Percentiles rank a stretch among this genome's conserved stretches.
phyloP scores from a whole-genome alignment of 2,329 filamentous ascomycete species.

The Dactylellina leptospora region DNA sequence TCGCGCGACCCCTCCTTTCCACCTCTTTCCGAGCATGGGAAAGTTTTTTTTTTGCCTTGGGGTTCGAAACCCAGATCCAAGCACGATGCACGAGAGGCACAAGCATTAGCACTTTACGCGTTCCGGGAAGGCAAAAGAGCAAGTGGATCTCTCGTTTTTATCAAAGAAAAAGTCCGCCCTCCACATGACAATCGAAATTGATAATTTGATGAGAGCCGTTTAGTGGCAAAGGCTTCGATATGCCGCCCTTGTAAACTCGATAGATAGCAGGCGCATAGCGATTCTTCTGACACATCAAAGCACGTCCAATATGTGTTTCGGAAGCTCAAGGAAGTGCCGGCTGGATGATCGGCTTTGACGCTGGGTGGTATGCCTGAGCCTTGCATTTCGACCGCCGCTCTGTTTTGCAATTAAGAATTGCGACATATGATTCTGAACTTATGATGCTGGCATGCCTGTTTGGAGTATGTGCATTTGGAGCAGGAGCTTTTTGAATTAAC shows the following conservation, averaged over 20 bases:
- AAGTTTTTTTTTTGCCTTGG: constrained; percentile 10
- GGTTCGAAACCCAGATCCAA: constrained; percentile 34
- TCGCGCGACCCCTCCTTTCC: constrained; percentile 30
- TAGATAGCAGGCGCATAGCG: constrained; percentile 32
- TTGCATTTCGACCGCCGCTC: constrained; percentile 30
- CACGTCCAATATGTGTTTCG: constrained; percentile 25
- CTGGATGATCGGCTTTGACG: constrained; percentile 40
- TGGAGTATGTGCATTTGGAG: constrained; percentile 35
- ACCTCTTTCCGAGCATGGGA: constrained; percentile 51
- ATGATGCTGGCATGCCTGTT: constrained; percentile 20
- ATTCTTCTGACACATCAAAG: constrained; percentile 49
- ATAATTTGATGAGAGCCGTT: neutral
- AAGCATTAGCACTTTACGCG: constrained; percentile 49
- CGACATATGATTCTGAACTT: constrained; percentile 41
- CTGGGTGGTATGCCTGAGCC: constrained; percentile 25
- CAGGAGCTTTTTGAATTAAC: constrained; percentile 29
- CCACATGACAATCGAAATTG: constrained; percentile 48
- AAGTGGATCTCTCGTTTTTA: constrained; percentile 45
- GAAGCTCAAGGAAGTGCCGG: constrained; percentile 49
- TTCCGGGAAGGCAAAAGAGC: constrained; percentile 53
- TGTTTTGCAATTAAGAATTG: constrained; percentile 21
- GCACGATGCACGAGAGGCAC: constrained; percentile 33
- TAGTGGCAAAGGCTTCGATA: constrained; percentile 49
- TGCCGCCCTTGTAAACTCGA: constrained; percentile 8
- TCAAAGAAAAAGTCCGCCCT: constrained; percentile 18